Conservation (phyloP, 345 rosid genomes). For the Hirschfeldia incana region DNA sequence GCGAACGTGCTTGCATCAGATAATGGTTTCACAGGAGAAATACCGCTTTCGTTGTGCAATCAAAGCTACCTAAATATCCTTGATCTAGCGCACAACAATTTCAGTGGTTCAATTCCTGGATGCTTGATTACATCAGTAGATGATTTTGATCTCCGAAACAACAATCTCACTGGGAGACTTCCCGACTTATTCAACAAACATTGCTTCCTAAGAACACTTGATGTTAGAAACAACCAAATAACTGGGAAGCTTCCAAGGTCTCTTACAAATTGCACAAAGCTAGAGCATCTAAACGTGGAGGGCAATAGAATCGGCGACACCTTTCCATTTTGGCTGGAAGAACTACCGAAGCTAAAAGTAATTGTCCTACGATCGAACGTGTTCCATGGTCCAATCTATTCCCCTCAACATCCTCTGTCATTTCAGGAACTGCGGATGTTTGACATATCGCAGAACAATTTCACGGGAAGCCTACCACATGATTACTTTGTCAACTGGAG, state of each 20-base stretch:
- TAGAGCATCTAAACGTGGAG: not conserved
- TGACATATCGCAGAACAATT: not conserved
- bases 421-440: not conserved
- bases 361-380: not conserved
- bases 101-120: not conserved
- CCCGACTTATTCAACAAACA: not conserved
- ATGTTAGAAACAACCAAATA: not conserved
- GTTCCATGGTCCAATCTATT: not conserved
- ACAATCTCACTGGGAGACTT: constrained; percentile 13
- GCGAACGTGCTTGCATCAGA: not conserved
- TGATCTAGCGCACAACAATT: not conserved
- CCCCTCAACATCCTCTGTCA: not conserved
- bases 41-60: constrained; percentile 47
- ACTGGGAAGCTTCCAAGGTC: not conserved
- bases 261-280: not conserved
- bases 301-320: not conserved
- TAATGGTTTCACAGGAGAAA: constrained; percentile 37
- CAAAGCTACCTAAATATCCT: not conserved
- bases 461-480: not conserved
- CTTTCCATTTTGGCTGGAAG: not conserved
- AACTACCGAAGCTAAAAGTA: not conserved
- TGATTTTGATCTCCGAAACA: not conserved
- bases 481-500: not conserved
- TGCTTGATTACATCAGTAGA: not conserved
- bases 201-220: not conserved